Base-by-base conservation (phyloP, 768 basidiomycete species). In the Boletus patriciae region DNA sequence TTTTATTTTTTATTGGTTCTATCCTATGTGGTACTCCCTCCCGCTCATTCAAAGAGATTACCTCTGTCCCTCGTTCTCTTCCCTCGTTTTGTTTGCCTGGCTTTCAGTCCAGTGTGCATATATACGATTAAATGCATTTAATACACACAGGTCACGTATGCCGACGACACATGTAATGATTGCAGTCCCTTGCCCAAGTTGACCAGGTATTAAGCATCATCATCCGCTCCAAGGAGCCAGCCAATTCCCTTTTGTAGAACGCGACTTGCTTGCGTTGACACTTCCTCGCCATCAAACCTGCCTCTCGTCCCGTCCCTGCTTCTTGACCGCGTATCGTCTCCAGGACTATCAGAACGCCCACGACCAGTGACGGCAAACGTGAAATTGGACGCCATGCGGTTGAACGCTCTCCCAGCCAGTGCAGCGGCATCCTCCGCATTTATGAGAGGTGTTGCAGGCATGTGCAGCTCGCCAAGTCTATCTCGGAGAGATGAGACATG, bases 211-310 rank as follows among this genome's bases (percentile, higher is more conserved):
- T 33, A 62, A 40, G 37, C 50, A 41, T 60, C 60, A 29, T 85
- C 87, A 58, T 94, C 94, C 13, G 86, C 90, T 41, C 96, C 96
- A 55, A 98, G 86, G 29, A 98, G 78, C 96, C 96, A 98, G 29
- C 95, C 95, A 50, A 98, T 92, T 9, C 96, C 96, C 66, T 88
- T 88, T 37, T 92, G 90, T 41, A 98, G 71, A 4, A 85, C 92
- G 33, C 87, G 80, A 47, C 85, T 83, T 3, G 92, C 92, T 63
- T 88, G 86, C n/a, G 81, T 70, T 19, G 86, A 83, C 41, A 90
- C 85, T 51, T 88, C 88, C 18, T 81, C 84, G 38, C 76, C 76
- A 50, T 81, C 81, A 57, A 72, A 73, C 56, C 75, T 73, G 46
- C 77, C 70, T 46, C 76, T 72, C 52, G 72, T 70, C 50, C 76